Percentiles rank a stretch among this genome's conserved stretches.
These are phyloP conservation scores for Penicillium riverlandense DNA, from an alignment of 495 filamentous ascomycete species.

Conservation along the genomic window DNA sequence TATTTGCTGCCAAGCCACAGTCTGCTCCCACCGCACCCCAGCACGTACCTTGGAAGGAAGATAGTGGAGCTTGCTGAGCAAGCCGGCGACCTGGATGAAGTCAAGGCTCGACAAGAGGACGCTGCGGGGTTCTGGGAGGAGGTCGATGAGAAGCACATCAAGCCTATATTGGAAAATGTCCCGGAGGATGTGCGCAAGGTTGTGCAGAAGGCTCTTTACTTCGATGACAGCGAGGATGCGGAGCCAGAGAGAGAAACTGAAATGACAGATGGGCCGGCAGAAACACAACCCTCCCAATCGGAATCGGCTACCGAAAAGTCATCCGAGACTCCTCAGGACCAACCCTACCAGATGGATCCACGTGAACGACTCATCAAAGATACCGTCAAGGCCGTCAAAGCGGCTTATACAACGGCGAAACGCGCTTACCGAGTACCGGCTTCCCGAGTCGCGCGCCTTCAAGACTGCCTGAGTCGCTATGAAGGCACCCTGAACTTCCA, in stretches of 20 bases:
- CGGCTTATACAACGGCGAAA: conserved; percentile 70
- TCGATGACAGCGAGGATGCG: conserved; percentile 12
- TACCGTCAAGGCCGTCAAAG: conserved; percentile 68
- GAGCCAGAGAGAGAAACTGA: conserved; percentile 1
- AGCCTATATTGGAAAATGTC: conserved; percentile 58
- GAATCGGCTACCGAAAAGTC: conserved; percentile 2
- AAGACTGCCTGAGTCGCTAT: conserved; percentile 62
- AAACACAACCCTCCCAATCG: conserved; percentile 8
- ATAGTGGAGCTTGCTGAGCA: conserved; percentile 65
- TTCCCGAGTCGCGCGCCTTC: conserved; percentile 61
- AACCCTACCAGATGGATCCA: conserved; percentile 16
- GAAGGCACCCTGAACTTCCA: conserved; percentile 82
- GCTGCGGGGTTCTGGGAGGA: conserved; percentile 74
- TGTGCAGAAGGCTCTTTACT: conserved; percentile 32
- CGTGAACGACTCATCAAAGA: conserved; percentile 37
- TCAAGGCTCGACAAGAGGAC: conserved; percentile 63
- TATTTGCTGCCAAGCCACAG: conserved; percentile 89
- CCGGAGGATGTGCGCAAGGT: conserved; percentile 39
- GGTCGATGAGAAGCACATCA: conserved; percentile 66
- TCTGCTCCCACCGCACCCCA: conserved; percentile 85
- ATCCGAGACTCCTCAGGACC: conserved; percentile 1
- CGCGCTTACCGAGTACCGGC: conserved; percentile 72
- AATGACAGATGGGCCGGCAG: not conserved
- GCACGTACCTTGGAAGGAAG: conserved; percentile 73
- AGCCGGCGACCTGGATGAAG: conserved; percentile 59